Percentiles rank a stretch among this genome's conserved stretches.
These are phyloP conservation scores for Lipomyces yamadae DNA, from an alignment of 805 yeast genomes.

Conservation along the genomic window DNA sequence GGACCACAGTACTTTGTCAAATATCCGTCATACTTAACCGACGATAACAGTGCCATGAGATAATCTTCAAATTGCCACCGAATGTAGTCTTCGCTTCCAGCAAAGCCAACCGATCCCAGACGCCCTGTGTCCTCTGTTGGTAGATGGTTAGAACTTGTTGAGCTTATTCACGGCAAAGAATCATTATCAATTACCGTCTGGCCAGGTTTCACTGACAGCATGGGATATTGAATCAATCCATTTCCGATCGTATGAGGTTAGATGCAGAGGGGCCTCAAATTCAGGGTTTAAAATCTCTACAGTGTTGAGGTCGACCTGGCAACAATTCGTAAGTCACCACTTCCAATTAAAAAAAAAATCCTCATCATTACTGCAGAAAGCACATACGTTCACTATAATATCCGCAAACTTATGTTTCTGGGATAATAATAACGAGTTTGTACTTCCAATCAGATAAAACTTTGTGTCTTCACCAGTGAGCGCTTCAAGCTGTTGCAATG, in stretches of 20 bases:
- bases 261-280: constrained; percentile 52
- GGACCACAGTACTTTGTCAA: constrained; percentile 48
- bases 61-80: constrained; percentile 91
- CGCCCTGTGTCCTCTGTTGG: constrained; percentile 48
- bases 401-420: constrained; percentile 69
- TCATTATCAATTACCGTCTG: constrained; percentile 29
- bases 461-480: constrained; percentile 60
- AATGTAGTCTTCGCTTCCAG: constrained; percentile 86
- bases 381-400: constrained; percentile 59
- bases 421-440: constrained; percentile 77
- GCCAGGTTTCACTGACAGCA: constrained; percentile 56
- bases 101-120: constrained; percentile 55
- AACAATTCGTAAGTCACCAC: constrained; percentile 1
- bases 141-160: neutral
- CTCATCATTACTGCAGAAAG: constrained; percentile 22
- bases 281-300: constrained; percentile 54
- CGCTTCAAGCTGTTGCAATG: constrained; percentile 86
- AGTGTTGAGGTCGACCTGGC: constrained; percentile 41
- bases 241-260: constrained; percentile 67
- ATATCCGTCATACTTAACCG: constrained; percentile 71
- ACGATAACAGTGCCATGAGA: constrained; percentile 71
- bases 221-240: constrained; percentile 67
- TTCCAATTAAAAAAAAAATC: constrained; percentile 4
- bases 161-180: neutral
- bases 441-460: constrained; percentile 80